These are phyloP conservation scores for Monilinia vaccinii-corymbosi DNA, from an alignment of 2,329 filamentous ascomycete genomes.

Conservation along the genomic window DNA sequence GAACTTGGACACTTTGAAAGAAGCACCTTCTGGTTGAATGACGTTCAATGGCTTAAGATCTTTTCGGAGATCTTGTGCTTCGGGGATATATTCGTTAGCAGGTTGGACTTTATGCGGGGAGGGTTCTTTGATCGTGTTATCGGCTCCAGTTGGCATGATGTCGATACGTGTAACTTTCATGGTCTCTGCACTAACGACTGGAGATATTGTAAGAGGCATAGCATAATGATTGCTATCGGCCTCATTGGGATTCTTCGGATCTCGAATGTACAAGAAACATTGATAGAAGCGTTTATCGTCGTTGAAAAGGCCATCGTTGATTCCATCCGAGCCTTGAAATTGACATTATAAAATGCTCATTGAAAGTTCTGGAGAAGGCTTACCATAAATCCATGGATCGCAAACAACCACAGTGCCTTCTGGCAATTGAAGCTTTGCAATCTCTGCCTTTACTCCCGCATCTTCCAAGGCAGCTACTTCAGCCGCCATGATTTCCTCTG, in stretches of 20 bases:
- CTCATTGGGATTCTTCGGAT: conserved; percentile 48
- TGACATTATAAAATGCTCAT: conserved; percentile 1
- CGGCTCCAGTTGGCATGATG: conserved; percentile 56
- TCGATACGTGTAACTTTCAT: conserved; percentile 62
- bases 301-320: conserved; percentile 38
- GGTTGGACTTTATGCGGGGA: conserved; percentile 47
- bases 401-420: conserved; percentile 48
- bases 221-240: conserved; percentile 62
- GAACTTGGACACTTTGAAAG: conserved; percentile 44
- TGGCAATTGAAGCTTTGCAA: conserved; percentile 53
- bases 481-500: conserved; percentile 48
- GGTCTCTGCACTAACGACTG: conserved; percentile 53
- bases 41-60: conserved; percentile 58
- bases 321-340: conserved; percentile 39
- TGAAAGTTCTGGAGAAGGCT: neutral
- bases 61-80: conserved; percentile 49
- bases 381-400: conserved; percentile 59
- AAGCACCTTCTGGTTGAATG: conserved; percentile 54
- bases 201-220: conserved; percentile 54
- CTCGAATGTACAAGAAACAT: conserved; percentile 58
- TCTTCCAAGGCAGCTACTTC: conserved; percentile 48
- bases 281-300: conserved; percentile 44
- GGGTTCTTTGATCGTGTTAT: conserved; percentile 46
- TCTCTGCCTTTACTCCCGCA: conserved; percentile 46
- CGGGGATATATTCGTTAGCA: conserved; percentile 55